A percentile compares a stretch with the other conserved stretches of the same genome.
phyloP scores from a whole-genome alignment of 352 stramenopile genomes.

The Phytopythium litorale region DNA sequence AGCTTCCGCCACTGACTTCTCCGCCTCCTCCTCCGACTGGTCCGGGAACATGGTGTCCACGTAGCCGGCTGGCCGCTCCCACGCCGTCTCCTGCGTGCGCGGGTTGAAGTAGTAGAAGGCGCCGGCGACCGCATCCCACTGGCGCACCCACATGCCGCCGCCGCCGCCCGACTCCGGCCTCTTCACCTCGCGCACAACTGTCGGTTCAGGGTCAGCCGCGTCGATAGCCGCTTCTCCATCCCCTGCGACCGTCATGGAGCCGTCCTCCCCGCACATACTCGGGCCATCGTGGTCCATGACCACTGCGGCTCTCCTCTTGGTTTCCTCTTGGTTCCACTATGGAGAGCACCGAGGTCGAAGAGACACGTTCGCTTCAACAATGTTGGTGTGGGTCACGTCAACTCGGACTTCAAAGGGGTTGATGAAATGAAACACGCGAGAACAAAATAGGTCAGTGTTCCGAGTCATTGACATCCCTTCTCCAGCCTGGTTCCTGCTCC shows the following conservation, averaged over 20 bases:
- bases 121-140: slow-evolving; percentile 22
- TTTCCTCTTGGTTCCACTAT: not conserved
- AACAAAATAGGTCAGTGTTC: too few species aligned
- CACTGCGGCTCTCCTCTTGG: too few species aligned
- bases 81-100: slow-evolving; percentile 24
- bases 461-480: too few species aligned
- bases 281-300: not conserved
- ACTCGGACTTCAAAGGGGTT: too few species aligned
- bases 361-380: not conserved
- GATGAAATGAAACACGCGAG: too few species aligned
- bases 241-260: not conserved
- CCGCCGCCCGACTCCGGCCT: not conserved
- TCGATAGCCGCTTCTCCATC: not conserved
- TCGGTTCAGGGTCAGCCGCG: not conserved
- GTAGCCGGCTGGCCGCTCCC: slow-evolving; percentile 22
- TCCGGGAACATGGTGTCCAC: slow-evolving; percentile 15
- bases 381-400: too few species aligned
- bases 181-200: not conserved
- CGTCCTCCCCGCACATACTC: not conserved
- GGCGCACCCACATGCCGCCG: slow-evolving; percentile 23
- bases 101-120: slow-evolving; percentile 34
- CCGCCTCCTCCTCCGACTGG: slow-evolving; percentile 3
- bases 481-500: not conserved
- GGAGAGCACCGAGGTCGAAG: not conserved
- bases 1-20: not conserved